Conservation (phyloP, 2,329 filamentous ascomycete genomes). For the Ophiostoma novo-ulmi region DNA sequence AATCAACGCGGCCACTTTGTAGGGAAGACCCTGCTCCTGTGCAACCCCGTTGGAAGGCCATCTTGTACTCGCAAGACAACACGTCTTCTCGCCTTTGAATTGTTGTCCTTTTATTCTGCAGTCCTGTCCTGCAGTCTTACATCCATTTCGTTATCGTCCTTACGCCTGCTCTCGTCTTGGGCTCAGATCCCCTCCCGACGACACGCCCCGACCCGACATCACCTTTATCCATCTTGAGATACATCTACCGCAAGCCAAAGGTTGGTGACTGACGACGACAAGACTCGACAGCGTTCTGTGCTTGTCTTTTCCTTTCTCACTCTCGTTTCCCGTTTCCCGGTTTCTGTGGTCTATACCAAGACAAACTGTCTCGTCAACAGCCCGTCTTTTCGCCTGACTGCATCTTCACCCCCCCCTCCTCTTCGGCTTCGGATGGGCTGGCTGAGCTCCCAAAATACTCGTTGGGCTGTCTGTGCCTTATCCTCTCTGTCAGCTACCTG, state of each 20-base stretch:
- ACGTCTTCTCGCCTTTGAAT: not conserved
- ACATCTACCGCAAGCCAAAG: not conserved
- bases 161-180: not conserved
- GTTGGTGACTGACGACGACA: not conserved
- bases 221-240: not conserved
- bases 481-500: not conserved
- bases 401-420: not conserved
- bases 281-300: not conserved
- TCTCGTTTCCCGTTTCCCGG: not conserved
- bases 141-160: not conserved
- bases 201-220: not conserved
- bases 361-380: not conserved
- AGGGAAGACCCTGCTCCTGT: not conserved
- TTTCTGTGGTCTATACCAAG: not conserved
- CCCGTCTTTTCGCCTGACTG: not conserved
- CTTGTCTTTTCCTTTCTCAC: not conserved
- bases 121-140: not conserved
- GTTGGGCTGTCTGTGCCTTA: not conserved
- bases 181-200: not conserved
- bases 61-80: not conserved
- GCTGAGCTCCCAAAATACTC: not conserved
- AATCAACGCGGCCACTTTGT: not conserved
- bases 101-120: not conserved
- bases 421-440: not conserved
- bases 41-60: conserved; percentile 11